Evolutionary conservation across 169 alveolate genomes (phyloP), one percentile per base, ranked within the genome.

Genomic region (Plasmodium inui): DNA sequence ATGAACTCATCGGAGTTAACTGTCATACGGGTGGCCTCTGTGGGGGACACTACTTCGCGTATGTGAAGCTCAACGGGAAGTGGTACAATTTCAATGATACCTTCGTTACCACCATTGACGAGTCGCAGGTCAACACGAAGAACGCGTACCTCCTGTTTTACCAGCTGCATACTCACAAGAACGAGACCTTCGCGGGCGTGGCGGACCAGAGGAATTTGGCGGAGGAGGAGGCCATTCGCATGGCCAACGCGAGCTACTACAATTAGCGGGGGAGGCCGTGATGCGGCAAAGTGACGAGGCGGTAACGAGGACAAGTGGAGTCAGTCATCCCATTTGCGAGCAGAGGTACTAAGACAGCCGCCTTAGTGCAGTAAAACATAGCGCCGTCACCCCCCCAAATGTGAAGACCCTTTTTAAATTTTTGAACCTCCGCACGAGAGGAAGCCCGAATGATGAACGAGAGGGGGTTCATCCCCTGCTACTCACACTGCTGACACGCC

Each of bases 31-130:
- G 98, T 0, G 94, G 96, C 7, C 85, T 95, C 37, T 95, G 98
- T 78, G 96, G 97, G 3, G 98, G 98, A 0, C 98, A 96, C 92
- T 96, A 96, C 90, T 94, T 93, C 41, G 98, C 98, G 26, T 94
- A 93, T 78, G 95, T 90, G 50, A 95, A 94, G 73, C 84, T 95
- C 76, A 81, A 94, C 73, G 96, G 94, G n/a, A 95, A 90, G 53
- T 96, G 98, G 98, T 96, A 92, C 85, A 95, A 82, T 34, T 92
- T 93, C 82, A 95, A 92, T 76, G 96, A 92, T 81, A 93, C 95
- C 39, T 89, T 37, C 72, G 92, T 94, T 1, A 32, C 95, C 34
- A 92, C 89, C 57, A 82, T 92, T 90, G 91, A 72, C 10, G 90
- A 50, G 39, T 70, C 92, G 26, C 86, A 70, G 46, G 55, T 85